Conservation (phyloP, 2,329 filamentous ascomycete genomes). For the Colletotrichum coccodes region DNA sequence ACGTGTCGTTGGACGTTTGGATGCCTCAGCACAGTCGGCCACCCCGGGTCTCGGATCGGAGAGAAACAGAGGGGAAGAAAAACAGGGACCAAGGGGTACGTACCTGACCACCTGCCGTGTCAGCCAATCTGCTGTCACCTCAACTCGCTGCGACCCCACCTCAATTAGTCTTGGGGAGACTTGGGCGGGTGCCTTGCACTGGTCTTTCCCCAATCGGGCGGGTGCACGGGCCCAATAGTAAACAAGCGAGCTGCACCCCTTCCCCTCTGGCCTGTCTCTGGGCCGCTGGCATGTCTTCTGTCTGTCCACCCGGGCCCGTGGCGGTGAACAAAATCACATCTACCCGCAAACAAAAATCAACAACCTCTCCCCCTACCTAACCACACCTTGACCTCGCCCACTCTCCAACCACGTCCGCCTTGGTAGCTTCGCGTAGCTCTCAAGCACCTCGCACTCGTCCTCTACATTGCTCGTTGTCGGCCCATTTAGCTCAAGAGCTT, state of each 20-base stretch:
- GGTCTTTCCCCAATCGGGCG: constrained; percentile 41
- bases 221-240: constrained; percentile 41
- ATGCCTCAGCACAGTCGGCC: neutral
- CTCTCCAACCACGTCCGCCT: constrained; percentile 35
- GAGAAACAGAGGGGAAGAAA: constrained; percentile 4
- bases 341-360: constrained; percentile 48
- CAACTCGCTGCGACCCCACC: constrained; percentile 13
- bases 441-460: constrained; percentile 38
- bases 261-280: constrained; percentile 25
- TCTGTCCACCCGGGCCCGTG: constrained; percentile 36
- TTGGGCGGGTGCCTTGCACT: constrained; percentile 26
- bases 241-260: constrained; percentile 47
- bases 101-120: neutral
- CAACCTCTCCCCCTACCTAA: constrained; percentile 40
- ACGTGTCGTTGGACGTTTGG: neutral
- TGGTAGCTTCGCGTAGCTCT: constrained; percentile 41
- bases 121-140: constrained; percentile 14
- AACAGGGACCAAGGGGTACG: neutral
- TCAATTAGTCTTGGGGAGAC: constrained; percentile 5
- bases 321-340: constrained; percentile 45
- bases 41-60: constrained; percentile 14
- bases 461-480: constrained; percentile 38
- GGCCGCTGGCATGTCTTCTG: constrained; percentile 37
- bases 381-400: constrained; percentile 38
- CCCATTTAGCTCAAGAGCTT: constrained; percentile 36